phyloP scores from a whole-genome alignment of 2,329 filamentous ascomycete genomes.

The Aspergillus phoenicis region DNA sequence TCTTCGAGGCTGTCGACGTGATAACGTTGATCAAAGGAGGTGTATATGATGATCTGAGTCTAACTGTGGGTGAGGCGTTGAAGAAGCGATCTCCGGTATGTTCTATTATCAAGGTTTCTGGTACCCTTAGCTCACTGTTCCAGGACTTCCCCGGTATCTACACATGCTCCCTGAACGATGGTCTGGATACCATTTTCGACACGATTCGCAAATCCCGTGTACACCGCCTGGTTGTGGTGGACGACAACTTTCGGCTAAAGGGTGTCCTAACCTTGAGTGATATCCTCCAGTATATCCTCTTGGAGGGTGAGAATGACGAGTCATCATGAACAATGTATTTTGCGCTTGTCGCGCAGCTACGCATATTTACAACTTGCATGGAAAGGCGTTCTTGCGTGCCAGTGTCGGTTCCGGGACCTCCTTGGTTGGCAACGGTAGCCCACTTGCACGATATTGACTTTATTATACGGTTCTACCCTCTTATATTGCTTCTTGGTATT shows the following conservation, averaged over 20 bases:
- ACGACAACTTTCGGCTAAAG: constrained; percentile 81
- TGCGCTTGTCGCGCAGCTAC: constrained; percentile 10
- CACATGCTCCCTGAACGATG: constrained; percentile 88
- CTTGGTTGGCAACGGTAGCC: constrained; percentile 4
- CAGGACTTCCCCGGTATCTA: constrained; percentile 94
- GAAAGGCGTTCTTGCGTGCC: constrained; percentile 32
- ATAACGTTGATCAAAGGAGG: constrained; percentile 94
- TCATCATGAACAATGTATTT: constrained; percentile 28
- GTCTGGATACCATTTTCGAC: constrained; percentile 93
- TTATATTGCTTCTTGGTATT: constrained; percentile 10
- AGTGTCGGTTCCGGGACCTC: background rate
- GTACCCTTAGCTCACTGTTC: constrained; percentile 17
- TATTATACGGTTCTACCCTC: background rate
- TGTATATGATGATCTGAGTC: constrained; percentile 84
- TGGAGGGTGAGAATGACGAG: constrained; percentile 71
- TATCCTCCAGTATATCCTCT: constrained; percentile 90
- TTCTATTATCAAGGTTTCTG: constrained; percentile 1
- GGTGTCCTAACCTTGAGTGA: constrained; percentile 93
- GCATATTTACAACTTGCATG: constrained; percentile 37
- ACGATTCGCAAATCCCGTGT: constrained; percentile 94
- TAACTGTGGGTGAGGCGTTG: constrained; percentile 84
- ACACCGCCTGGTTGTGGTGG: constrained; percentile 88
- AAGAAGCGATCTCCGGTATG: constrained; percentile 76
- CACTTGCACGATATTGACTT: background rate
- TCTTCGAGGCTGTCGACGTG: constrained; percentile 97